Base-by-base conservation (phyloP, 1,284 basidiomycete species). In the Entoloma clypeatum region DNA sequence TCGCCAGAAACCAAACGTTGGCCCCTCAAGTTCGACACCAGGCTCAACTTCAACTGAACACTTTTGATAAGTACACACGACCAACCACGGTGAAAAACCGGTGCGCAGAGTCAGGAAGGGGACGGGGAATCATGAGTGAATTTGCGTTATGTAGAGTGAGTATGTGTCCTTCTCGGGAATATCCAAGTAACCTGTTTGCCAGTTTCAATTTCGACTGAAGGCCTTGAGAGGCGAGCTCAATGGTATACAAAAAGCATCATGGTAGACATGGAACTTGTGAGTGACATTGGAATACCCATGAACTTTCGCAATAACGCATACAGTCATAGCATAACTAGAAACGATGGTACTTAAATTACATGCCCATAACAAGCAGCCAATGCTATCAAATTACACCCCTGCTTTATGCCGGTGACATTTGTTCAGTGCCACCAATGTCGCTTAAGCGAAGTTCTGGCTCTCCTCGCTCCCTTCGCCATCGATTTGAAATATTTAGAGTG, bases 41-140 rank as follows among this genome's bases (percentile, higher is more conserved):
- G 58, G 94, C 95, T n/a, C 94, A 97, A 63, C 72, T 97, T 44
- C 90, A 95, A 58, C 75, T 98, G 41, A 95, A 94, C 65, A 79
- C 82, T 14, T 91, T 96, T 56, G 84, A 79, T 45, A 77, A 79
- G 36, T 88, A 90, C 62, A 85, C 89, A 7, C 79, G 88, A 25
- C 87, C 89, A 14, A 81, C 80, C 6, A 84, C 80, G 2, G 89
- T 97, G 17, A 92, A 90, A 64, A 92, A 94, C 62, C 72, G 92
- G 13, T 98, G 94, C 56, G 68, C 71, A 23, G 88, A 85, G 64
- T 85, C 89, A 5, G 93, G 93, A 0, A 73, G 82, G 45, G 92
- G 91, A 1, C 71, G 91, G 45, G 94, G 91, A 41, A 72, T 97
- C 36, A 86, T 97, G 51, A 79, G 80, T 55, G 87, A 94, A 62